Percentiles rank a stretch among this genome's conserved stretches.
Evolutionary conservation across 1,139 yeast genomes (phyloP).

Genomic region (Taphrina populina): DNA sequence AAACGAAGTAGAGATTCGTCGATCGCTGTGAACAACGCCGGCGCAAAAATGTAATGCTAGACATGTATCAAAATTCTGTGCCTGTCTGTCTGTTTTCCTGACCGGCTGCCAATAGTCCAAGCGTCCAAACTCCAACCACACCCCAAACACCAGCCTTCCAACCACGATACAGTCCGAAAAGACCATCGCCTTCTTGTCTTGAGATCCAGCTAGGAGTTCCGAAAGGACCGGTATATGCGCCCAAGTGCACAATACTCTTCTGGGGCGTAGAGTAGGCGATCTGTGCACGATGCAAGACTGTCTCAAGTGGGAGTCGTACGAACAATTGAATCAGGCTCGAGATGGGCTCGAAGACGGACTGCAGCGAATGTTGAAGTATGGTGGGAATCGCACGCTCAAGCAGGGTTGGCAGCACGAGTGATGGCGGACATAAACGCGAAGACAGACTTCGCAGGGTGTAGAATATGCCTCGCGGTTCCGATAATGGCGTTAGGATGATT

Average conservation of each 20-base stretch:
- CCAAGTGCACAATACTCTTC: constrained; percentile 46
- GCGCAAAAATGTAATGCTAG: too few species aligned
- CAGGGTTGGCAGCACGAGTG: constrained; percentile 56
- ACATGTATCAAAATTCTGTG: constrained; percentile 27
- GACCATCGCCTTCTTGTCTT: constrained; percentile 31
- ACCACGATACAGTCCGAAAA: constrained; percentile 33
- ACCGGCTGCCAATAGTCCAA: constrained; percentile 23
- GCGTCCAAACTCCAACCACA: constrained; percentile 29
- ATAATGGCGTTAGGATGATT: constrained; percentile 23
- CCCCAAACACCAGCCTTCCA: constrained; percentile 32
- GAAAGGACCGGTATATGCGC: constrained; percentile 55
- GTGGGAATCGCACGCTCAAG: constrained; percentile 64
- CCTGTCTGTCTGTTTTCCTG: constrained; percentile 11
- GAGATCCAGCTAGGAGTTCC: constrained; percentile 54
- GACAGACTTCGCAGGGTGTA: constrained; percentile 47
- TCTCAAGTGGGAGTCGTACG: constrained; percentile 81
- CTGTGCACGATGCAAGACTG: constrained; percentile 79
- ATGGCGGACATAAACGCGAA: constrained; percentile 55
- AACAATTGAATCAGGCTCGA: constrained; percentile 67
- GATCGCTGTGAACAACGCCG: too few species aligned
- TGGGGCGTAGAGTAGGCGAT: constrained; percentile 51
- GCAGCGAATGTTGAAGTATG: constrained; percentile 63
- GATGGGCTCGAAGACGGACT: constrained; percentile 54
- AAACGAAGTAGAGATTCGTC: too few species aligned
- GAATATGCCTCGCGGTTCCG: constrained; percentile 42